Percentiles rank a stretch among this genome's conserved stretches.
Evolutionary conservation across 306 rosid genomes (phyloP).

Genomic region (Geum urbanum): DNA sequence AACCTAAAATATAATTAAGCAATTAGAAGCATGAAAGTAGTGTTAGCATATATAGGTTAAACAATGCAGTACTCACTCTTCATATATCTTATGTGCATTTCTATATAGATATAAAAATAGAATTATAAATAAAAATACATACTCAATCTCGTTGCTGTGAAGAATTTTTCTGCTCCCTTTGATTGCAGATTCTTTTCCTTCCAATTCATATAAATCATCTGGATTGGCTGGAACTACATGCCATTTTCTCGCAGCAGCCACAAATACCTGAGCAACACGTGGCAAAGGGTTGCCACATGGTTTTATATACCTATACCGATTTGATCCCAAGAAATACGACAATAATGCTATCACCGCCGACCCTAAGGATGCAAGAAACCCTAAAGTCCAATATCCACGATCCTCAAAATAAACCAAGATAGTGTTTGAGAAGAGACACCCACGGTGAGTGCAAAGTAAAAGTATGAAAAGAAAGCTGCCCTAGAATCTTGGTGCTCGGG

Average conservation of each 20-base stretch:
- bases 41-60: neutral
- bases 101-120: too few relatives aligned
- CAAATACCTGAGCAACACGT: conserved; percentile 58
- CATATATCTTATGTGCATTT: too few relatives aligned
- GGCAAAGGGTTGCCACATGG: conserved; percentile 66
- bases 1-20: conserved; percentile 18
- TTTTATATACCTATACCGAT: conserved; percentile 46
- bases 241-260: conserved; percentile 54
- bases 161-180: conserved; percentile 49
- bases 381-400: conserved; percentile 51
- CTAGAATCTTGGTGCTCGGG: conserved; percentile 43
- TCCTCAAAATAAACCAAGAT: conserved; percentile 56
- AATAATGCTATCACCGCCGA: conserved; percentile 48
- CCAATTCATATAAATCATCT: conserved; percentile 43
- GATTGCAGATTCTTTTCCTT: conserved; percentile 36
- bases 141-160: conserved; percentile 51
- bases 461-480: conserved; percentile 50
- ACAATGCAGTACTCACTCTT: too few relatives aligned
- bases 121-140: conserved; percentile 14
- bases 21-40: neutral
- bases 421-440: conserved; percentile 66
- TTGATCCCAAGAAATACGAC: conserved; percentile 40
- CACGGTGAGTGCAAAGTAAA: conserved; percentile 56
- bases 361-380: conserved; percentile 48
- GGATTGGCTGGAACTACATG: conserved; percentile 18